phyloP scores from a whole-genome alignment of 768 basidiomycete species.

The Xerocomus spinulosus region DNA sequence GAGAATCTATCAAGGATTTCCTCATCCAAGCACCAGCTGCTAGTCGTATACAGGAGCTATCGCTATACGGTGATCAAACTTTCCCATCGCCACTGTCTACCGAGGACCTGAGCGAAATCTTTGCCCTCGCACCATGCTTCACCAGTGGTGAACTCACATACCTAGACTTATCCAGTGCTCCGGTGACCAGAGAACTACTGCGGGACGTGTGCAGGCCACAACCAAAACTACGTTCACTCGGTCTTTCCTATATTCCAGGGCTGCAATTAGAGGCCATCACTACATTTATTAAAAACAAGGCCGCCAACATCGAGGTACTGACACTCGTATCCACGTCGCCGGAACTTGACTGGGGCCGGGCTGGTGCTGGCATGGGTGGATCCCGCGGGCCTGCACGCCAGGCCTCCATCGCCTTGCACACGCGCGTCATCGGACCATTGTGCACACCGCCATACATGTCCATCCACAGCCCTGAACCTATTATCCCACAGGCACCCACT shows the following conservation, averaged over 20 bases:
- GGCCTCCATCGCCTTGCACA: conserved; percentile 72
- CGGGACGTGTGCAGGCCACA: conserved; percentile 53
- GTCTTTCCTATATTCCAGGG: conserved; percentile 78
- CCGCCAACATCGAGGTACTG: conserved; percentile 78
- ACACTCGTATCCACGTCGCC: conserved; percentile 75
- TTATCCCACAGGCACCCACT: conserved; percentile 47
- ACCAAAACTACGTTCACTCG: conserved; percentile 77
- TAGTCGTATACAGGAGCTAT: conserved; percentile 64
- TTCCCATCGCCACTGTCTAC: conserved; percentile 68
- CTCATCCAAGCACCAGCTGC: conserved; percentile 65
- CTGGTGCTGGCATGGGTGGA: conserved; percentile 25
- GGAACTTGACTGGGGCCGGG: conserved; percentile 58
- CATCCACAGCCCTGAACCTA: conserved; percentile 36
- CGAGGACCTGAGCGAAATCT: conserved; percentile 61
- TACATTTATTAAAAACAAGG: conserved; percentile 63
- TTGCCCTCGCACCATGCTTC: conserved; percentile 78
- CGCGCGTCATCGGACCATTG: conserved; percentile 71
- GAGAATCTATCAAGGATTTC: conserved; percentile 71
- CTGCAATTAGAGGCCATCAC: conserved; percentile 63
- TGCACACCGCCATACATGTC: conserved; percentile 77
- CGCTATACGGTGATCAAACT: conserved; percentile 85
- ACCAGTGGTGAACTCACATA: conserved; percentile 68
- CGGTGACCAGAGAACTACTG: conserved; percentile 56
- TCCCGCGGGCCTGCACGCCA: conserved; percentile 51
- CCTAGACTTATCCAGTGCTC: conserved; percentile 85